Evolutionary conservation across 768 basidiomycete species (phyloP).

Genomic region (Amanita exitialis): DNA sequence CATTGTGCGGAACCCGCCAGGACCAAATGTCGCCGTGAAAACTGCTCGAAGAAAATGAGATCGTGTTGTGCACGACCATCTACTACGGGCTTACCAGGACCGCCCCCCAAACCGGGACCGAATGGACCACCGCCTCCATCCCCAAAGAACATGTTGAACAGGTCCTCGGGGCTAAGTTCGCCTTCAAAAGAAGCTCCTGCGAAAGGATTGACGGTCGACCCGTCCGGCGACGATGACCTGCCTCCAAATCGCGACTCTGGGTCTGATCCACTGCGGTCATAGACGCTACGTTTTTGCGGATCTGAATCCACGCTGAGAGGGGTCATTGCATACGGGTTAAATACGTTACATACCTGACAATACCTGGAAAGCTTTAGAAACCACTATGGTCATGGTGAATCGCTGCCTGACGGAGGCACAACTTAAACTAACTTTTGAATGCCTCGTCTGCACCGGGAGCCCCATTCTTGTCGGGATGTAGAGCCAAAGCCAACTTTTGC

Average conservation of each 20-base stretch:
- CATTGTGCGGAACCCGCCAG: constrained; percentile 72
- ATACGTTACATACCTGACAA: constrained; percentile 50
- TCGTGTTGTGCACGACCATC: neutral
- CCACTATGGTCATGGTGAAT: constrained; percentile 46
- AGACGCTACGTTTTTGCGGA: constrained; percentile 80
- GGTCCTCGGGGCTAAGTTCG: constrained; percentile 89
- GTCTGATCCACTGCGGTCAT: constrained; percentile 78
- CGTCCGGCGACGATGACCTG: constrained; percentile 44
- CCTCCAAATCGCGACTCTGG: constrained; percentile 78
- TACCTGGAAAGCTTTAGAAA: constrained; percentile 95
- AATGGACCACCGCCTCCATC: constrained; percentile 54
- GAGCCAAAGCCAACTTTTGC: constrained; percentile 68
- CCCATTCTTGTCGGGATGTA: constrained; percentile 92
- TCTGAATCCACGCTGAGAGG: constrained; percentile 30
- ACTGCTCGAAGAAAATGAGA: constrained; percentile 25
- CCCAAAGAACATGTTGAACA: constrained; percentile 99
- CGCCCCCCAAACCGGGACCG: constrained; percentile 42
- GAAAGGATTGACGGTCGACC: constrained; percentile 42
- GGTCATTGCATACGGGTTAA: neutral
- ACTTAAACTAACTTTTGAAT: constrained; percentile 71
- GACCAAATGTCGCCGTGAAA: constrained; percentile 73
- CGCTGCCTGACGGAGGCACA: constrained; percentile 6
- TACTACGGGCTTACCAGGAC: constrained; percentile 31
- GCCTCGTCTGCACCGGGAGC: constrained; percentile 98
- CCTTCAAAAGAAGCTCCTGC: constrained; percentile 52